Evolutionary conservation across 2,329 filamentous ascomycete genomes (phyloP), one percentile per base, ranked within the genome.

Genomic region (Chalara sp.): DNA sequence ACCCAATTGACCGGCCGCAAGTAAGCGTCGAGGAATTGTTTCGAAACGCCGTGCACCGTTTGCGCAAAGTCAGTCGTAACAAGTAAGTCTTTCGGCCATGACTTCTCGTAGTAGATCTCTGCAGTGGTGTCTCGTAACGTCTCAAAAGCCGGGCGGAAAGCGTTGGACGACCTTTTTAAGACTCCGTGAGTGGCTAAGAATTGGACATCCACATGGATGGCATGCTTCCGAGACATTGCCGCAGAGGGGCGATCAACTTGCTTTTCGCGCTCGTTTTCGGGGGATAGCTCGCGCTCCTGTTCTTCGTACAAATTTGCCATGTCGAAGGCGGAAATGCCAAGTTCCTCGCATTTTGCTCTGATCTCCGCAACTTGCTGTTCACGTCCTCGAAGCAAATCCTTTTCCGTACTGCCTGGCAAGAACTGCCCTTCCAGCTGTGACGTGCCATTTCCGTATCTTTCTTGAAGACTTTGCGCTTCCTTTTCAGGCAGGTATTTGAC

Each of bases 271-370:
- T 88, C 80, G 1, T 79, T 73, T 53, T 89, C 84, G 0, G 80
- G 81, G 0, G 79, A 72, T 0, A 89, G 68, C 54, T 88, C 85
- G 0, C 84, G 72, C 60, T 89, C 84, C 56, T 88, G 82, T 51
- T 89, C 85, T 58, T 87, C 82, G 3, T 78, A 67, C 0, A 86
- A 64, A 0, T 67, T 65, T 0, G 69, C 67, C 0, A 68, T 59
- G 1, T 62, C 56, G 30, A 72, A 58, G 2, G 65, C 56, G 0
- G 56, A 39, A 3, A 64, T 55, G 1, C 61, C 62, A 48, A 74
- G 72, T 8, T 72, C 61, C 1, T 53, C 46, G 51, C 72, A 75
- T 30, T 68, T 68, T 2, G 54, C 37, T 8, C 49, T 41, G 33
- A 54, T 55, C n/a, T 32, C 35, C 4, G 6, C 29, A n/a, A 54